Evolutionary conservation across 2,329 filamentous ascomycete genomes (phyloP).

Genomic region (Colletotrichum kahawae): DNA sequence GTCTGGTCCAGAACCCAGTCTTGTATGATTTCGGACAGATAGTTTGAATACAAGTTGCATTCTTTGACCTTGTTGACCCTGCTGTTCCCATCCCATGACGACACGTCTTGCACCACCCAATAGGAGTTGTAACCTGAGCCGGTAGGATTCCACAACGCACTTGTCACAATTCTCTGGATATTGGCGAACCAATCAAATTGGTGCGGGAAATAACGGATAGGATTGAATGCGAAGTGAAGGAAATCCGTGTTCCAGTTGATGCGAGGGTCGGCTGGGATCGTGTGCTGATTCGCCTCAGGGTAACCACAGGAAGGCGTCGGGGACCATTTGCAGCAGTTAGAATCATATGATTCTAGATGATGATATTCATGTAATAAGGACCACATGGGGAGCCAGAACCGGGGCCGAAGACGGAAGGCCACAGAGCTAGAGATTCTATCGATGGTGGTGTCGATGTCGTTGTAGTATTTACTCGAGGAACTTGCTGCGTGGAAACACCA

Average conservation of each 20-base stretch:
- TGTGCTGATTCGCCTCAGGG: not conserved
- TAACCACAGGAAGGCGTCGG: not conserved
- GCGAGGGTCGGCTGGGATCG: not conserved
- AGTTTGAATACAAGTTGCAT: fast-evolving
- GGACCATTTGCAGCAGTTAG: not conserved
- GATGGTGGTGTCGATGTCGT: not conserved
- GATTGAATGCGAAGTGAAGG: not conserved
- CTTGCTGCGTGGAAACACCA: not conserved
- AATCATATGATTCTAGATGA: not conserved
- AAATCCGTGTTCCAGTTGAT: not conserved
- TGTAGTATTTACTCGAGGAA: not conserved
- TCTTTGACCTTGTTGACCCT: not conserved
- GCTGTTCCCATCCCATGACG: not conserved
- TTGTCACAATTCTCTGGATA: not conserved
- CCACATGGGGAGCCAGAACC: not conserved
- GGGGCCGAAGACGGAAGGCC: not conserved
- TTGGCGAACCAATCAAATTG: not conserved
- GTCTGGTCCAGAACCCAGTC: not conserved
- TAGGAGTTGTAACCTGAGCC: fast-evolving
- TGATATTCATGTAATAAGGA: not conserved
- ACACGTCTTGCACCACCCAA: not conserved
- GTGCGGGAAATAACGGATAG: not conserved
- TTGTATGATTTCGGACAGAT: not conserved
- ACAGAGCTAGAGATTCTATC: not conserved
- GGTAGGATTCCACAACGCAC: fast-evolving